Evolutionary conservation across 306 rosid species (phyloP).

Genomic region (Prunus armeniaca): DNA sequence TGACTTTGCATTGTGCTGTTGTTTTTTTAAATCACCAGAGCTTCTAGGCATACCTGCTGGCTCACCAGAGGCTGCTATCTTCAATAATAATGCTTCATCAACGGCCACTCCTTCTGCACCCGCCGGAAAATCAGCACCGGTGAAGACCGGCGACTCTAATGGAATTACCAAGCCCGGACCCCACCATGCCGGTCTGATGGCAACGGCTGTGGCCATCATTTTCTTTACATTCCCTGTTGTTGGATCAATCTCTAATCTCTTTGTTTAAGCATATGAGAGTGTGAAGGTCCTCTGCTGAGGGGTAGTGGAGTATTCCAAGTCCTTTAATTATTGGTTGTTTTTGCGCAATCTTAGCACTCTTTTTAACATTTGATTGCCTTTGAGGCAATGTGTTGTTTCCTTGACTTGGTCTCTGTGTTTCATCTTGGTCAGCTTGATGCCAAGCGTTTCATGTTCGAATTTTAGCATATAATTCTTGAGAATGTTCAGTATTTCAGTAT

Average conservation of each 20-base stretch:
- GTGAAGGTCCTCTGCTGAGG: neutral
- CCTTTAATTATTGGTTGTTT: conserved; percentile 5
- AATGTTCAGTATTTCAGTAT: conserved; percentile 1
- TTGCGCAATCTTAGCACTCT: neutral
- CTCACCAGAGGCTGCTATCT: conserved; percentile 80
- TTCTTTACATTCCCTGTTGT: conserved; percentile 31
- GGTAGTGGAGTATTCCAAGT: neutral
- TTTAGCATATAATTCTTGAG: neutral
- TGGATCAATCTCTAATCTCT: neutral
- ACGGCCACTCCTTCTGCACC: neutral
- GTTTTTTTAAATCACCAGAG: conserved; percentile 33
- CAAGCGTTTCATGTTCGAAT: neutral
- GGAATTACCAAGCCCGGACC: conserved; percentile 32
- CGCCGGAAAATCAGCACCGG: neutral
- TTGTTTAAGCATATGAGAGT: neutral
- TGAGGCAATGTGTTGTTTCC: neutral
- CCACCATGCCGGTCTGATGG: conserved; percentile 3
- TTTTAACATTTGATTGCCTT: neutral
- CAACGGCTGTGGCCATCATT: conserved; percentile 30
- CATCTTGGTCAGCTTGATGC: neutral
- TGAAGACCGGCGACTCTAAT: neutral
- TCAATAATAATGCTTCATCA: conserved; percentile 29
- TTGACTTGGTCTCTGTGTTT: neutral
- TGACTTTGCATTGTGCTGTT: neutral
- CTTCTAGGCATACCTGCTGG: conserved; percentile 61